A percentile compares a stretch with the other conserved stretches of the same genome.
phyloP scores from a whole-genome alignment of 2,329 filamentous ascomycete genomes.

The Microascus cirrosus region DNA sequence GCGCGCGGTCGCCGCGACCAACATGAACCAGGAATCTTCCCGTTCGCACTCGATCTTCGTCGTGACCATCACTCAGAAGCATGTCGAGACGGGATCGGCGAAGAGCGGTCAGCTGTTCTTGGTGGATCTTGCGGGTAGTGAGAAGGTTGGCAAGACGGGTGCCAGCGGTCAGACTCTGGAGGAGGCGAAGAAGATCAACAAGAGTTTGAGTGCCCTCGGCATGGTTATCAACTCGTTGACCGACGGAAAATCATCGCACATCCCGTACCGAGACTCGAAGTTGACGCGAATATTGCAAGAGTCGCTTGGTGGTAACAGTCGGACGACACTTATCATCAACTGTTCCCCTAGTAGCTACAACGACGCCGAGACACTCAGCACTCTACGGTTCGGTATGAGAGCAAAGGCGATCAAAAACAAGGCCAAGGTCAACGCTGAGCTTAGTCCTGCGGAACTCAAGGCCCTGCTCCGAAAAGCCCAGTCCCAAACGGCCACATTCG shows the following conservation, averaged over 20 bases:
- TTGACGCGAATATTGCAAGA: slow-evolving; percentile 96
- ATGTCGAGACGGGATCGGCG: slow-evolving; percentile 87
- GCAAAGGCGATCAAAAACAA: slow-evolving; percentile 99
- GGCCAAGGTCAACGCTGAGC: slow-evolving; percentile 97
- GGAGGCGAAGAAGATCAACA: slow-evolving; percentile 99
- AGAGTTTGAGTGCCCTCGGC: slow-evolving; percentile 92
- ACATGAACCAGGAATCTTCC: slow-evolving; percentile 98
- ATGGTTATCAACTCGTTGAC: slow-evolving; percentile 99
- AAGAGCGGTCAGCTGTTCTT: slow-evolving; percentile 96
- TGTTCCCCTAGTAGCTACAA: slow-evolving; percentile 99
- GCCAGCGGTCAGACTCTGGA: slow-evolving; percentile 94
- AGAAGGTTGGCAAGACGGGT: slow-evolving; percentile 97
- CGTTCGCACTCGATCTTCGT: slow-evolving; percentile 98
- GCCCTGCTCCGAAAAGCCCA: slow-evolving; percentile 85
- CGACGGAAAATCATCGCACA: slow-evolving; percentile 90
- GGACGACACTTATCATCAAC: slow-evolving; percentile 97
- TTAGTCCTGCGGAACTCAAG: slow-evolving; percentile 93
- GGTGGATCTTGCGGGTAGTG: slow-evolving; percentile 94
- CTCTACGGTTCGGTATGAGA: slow-evolving; percentile 85
- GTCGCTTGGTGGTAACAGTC: slow-evolving; percentile 90
- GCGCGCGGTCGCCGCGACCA: slow-evolving; percentile 87
- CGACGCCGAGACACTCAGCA: slow-evolving; percentile 86
- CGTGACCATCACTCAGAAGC: slow-evolving; percentile 94
- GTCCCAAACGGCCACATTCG: slow-evolving; percentile 77
- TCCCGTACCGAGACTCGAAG: slow-evolving; percentile 96